Conservation (phyloP, 106 monocot species). For the Dactylorhiza incarnata region DNA sequence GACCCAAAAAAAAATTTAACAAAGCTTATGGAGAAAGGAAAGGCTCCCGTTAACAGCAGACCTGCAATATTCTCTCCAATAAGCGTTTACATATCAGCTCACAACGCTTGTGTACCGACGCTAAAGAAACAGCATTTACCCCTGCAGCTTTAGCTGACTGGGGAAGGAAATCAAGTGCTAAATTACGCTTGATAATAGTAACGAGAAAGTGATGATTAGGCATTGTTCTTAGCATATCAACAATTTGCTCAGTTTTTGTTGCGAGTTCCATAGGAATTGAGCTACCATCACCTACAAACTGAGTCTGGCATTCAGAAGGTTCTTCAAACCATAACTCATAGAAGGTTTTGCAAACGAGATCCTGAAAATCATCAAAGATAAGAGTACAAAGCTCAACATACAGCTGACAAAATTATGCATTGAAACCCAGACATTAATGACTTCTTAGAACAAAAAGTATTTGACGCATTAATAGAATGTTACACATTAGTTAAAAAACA, state of each 20-base stretch:
- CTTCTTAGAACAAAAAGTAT: too few relatives aligned
- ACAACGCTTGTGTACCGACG: conserved; percentile 82
- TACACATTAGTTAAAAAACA: too few relatives aligned
- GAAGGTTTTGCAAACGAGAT: conserved; percentile 94
- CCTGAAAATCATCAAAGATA: conserved; percentile 38
- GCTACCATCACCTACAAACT: conserved; percentile 85
- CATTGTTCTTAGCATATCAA: conserved; percentile 86
- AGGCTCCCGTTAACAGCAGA: conserved; percentile 8
- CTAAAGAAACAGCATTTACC: conserved; percentile 45
- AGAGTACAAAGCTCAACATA: not conserved
- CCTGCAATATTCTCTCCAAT: conserved; percentile 95
- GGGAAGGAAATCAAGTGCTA: conserved; percentile 92
- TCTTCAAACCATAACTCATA: conserved; percentile 99
- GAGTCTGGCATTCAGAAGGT: conserved; percentile 63
- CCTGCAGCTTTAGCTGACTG: conserved; percentile 87
- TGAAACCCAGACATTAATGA: not conserved
- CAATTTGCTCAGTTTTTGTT: conserved; percentile 92
- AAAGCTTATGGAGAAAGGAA: not conserved
- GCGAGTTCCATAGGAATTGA: conserved; percentile 91
- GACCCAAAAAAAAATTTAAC: not conserved
- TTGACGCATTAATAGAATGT: too few relatives aligned
- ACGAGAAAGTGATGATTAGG: conserved; percentile 74
- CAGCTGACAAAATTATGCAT: not conserved
- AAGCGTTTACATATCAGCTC: conserved; percentile 88
- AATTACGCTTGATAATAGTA: conserved; percentile 78